Conservation (phyloP, 495 filamentous ascomycete species). For the Aspergillus carlsbadensis region DNA sequence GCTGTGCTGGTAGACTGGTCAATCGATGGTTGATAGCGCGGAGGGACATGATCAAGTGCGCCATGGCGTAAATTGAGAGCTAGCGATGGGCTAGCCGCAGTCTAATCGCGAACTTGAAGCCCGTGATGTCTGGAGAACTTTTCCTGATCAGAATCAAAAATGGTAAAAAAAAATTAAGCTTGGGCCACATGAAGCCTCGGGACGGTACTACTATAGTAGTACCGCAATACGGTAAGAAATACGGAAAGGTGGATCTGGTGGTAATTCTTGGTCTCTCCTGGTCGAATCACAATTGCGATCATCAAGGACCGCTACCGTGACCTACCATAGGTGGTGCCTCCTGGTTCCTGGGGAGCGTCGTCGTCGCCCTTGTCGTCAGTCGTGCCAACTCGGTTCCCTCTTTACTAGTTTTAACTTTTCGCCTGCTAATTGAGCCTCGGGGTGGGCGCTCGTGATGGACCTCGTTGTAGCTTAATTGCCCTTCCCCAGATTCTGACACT, state of each 20-base stretch:
- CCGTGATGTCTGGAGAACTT: neutral
- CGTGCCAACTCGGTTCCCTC: neutral
- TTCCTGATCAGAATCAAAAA: neutral
- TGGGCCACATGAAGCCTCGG: constrained; percentile 36
- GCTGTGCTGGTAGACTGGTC: constrained; percentile 58
- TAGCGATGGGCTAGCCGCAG: neutral
- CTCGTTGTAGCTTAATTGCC: constrained; percentile 9
- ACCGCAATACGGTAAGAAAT: constrained; percentile 26
- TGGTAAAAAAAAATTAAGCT: constrained; percentile 12
- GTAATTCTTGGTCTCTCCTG: neutral
- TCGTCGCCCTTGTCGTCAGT: neutral
- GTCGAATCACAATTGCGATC: constrained; percentile 5
- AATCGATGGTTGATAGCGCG: constrained; percentile 67
- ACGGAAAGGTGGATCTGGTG: constrained; percentile 9
- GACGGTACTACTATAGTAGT: too few relatives aligned
- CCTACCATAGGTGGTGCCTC: too few relatives aligned
- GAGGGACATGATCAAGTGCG: constrained; percentile 35
- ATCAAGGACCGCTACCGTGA: constrained; percentile 13
- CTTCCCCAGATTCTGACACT: constrained; percentile 17
- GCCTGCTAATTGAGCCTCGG: constrained; percentile 15
- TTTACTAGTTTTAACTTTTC: neutral
- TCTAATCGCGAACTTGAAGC: neutral
- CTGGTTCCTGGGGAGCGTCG: constrained; percentile 7
- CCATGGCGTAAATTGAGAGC: constrained; percentile 11
- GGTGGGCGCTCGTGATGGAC: constrained; percentile 21